phyloP scores from a whole-genome alignment of 768 basidiomycete genomes.

The Cantharellus cinnabarinus region DNA sequence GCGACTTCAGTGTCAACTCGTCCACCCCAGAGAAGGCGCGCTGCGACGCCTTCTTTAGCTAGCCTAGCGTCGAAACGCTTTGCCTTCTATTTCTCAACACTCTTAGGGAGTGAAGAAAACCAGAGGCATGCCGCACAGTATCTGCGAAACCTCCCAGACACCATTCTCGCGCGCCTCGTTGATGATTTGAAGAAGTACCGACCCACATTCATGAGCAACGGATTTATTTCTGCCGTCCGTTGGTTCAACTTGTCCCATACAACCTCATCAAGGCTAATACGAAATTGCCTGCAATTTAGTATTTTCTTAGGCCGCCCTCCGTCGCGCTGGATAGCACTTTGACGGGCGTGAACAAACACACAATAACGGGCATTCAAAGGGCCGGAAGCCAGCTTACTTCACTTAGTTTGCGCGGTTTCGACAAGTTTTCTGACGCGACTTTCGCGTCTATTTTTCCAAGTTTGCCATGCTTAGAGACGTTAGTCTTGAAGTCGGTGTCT shows the following conservation, averaged over 20 bases:
- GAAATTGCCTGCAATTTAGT: conserved; percentile 17
- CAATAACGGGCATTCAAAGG: conserved; percentile 26
- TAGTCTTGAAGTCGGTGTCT: conserved; percentile 33
- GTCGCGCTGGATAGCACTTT: conserved; percentile 28
- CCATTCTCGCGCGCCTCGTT: conserved; percentile 30
- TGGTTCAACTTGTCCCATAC: neutral
- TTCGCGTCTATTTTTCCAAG: conserved; percentile 31
- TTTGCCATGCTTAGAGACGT: conserved; percentile 24
- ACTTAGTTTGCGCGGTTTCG: conserved; percentile 32
- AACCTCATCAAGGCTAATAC: no score
- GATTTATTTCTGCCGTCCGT: conserved; percentile 35
- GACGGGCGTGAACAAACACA: conserved; percentile 31
- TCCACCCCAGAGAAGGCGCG: no score
- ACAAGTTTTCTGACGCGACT: conserved; percentile 28
- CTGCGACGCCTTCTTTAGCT: no score
- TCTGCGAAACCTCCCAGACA: conserved; percentile 32
- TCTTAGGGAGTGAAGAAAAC: neutral
- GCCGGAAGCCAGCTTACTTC: conserved; percentile 23
- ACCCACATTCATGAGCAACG: conserved; percentile 32
- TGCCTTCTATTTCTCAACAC: neutral
- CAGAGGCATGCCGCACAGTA: neutral
- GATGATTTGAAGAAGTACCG: conserved; percentile 27
- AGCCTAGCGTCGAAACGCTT: no score
- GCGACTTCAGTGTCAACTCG: no score
- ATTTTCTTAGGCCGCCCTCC: conserved; percentile 35